These are phyloP conservation scores for Kwoniella pini DNA, from an alignment of 768 basidiomycete genomes.

Conservation along the genomic window DNA sequence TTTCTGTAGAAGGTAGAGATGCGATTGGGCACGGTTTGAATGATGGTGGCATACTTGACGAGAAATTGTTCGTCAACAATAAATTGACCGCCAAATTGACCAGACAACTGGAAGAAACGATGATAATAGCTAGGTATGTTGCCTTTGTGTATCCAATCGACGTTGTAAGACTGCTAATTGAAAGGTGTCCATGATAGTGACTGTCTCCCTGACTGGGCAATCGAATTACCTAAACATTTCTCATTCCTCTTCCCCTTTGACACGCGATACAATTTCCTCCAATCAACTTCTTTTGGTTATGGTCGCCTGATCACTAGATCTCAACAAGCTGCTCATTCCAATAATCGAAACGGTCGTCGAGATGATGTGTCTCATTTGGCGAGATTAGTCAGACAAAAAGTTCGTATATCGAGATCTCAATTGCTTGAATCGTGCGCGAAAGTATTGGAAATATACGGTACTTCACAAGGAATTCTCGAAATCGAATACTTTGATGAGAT, in stretches of 20 bases:
- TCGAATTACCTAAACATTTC: conserved; percentile 93
- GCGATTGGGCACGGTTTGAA: not conserved
- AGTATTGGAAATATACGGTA: conserved; percentile 87
- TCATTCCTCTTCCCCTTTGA: conserved; percentile 99
- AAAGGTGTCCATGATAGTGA: conserved; percentile 60
- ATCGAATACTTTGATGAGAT: conserved; percentile 99
- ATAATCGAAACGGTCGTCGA: conserved; percentile 72
- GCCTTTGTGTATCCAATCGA: no score
- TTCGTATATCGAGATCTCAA: conserved; percentile 90
- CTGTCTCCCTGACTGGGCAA: conserved; percentile 95
- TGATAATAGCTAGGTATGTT: conserved; percentile 95
- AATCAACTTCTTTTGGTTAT: conserved; percentile 97
- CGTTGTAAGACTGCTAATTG: not conserved
- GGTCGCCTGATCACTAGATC: conserved; percentile 91
- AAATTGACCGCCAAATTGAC: conserved; percentile 98
- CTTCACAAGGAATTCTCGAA: conserved; percentile 88
- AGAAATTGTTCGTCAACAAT: conserved; percentile 92
- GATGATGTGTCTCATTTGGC: conserved; percentile 91
- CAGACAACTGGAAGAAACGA: conserved; percentile 92
- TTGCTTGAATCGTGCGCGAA: conserved; percentile 95
- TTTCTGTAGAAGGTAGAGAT: conserved; percentile 65
- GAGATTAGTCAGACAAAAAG: conserved; percentile 90
- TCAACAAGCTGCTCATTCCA: conserved; percentile 77
- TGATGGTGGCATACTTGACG: conserved; percentile 63
- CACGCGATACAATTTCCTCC: conserved; percentile 93